phyloP scores from a whole-genome alignment of 2,329 filamentous ascomycete species.

The Fusarium nurragi region DNA sequence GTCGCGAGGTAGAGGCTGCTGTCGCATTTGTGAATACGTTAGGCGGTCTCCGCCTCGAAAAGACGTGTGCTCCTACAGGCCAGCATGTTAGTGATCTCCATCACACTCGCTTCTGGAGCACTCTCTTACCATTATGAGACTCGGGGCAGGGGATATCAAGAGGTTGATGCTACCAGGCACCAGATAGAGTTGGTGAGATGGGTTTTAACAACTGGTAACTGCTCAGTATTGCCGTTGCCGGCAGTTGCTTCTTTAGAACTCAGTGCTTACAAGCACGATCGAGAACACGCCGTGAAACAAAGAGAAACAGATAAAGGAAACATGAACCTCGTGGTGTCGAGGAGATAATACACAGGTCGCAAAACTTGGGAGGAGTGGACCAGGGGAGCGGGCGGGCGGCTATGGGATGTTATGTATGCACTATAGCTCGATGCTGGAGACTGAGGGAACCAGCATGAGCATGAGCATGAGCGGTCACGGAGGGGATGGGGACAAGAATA shows the following conservation, averaged over 20 bases:
- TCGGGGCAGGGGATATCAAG: slow-evolving; percentile 6
- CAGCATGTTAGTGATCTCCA: slow-evolving; percentile 1
- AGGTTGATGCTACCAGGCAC: slow-evolving; percentile 30
- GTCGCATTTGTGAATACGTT: slow-evolving; percentile 61
- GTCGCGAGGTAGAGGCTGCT: slow-evolving; percentile 62
- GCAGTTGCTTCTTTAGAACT: slow-evolving; percentile 45
- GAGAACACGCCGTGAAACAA: slow-evolving; percentile 44
- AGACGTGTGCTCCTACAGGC: slow-evolving; percentile 49
- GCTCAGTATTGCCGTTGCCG: slow-evolving; percentile 51
- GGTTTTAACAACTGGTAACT: slow-evolving; percentile 29
- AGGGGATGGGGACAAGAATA: slow-evolving; percentile 43
- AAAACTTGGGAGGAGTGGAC: slow-evolving; percentile 53
- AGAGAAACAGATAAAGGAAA: slow-evolving; percentile 41
- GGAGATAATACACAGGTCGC: slow-evolving; percentile 50
- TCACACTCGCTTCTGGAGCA: not conserved
- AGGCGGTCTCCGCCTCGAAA: slow-evolving; percentile 50
- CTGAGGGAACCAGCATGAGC: slow-evolving; percentile 36
- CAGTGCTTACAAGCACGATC: slow-evolving; percentile 29
- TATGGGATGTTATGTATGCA: slow-evolving; percentile 61
- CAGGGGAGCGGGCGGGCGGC: slow-evolving; percentile 53
- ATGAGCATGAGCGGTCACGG: slow-evolving; percentile 38
- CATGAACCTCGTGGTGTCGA: slow-evolving; percentile 48
- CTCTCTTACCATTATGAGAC: slow-evolving; percentile 49
- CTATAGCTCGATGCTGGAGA: slow-evolving; percentile 39
- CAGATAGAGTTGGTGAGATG: slow-evolving; percentile 27